Evolutionary conservation across 768 basidiomycete genomes (phyloP), one percentile per base, ranked within the genome.

Genomic region (Boletus edulis): DNA sequence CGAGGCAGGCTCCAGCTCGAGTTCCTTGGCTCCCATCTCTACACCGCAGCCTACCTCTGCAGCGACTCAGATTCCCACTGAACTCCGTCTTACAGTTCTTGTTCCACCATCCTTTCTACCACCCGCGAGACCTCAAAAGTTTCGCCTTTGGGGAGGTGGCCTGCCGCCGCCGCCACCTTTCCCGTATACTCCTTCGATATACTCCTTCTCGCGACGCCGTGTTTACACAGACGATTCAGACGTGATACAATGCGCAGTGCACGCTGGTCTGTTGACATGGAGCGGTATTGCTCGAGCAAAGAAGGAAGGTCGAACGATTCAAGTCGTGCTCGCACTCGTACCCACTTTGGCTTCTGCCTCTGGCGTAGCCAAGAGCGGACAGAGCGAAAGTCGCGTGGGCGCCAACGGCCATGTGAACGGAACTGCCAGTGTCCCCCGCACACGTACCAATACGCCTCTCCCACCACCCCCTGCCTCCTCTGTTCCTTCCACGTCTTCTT

Each of bases 191-290:
- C 62, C 69, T 0, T 62, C 62, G 3, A 55, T 61, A 37, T 61
- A 62, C 54, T 67, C 64, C 4, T 60, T 62, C 31, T 70, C 76
- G 29, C 71, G 71, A 34, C 73, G 82, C n/a, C 73, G 84, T 45
- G 77, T 89, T 35, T 90, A 90, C 71, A 90, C 88, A 0, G 87
- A 90, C 69, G 88, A 90, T 69, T 88, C 86, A 10, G 85, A 89
- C 61, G 63, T 89, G 48, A 82, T 87, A 63, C 64, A 85, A 39
- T 86, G 85, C 52, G 86, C 85, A 2, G 69, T 90, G 44, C 88
- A 90, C 60, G 76, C 86, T 0, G 88, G 88, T 8, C 65, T 73
- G 46, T 64, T 78, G 34, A 70, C 72, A 15, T 80, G 78, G 78
- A 75, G 71, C 49, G 69, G 63, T n/a, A 66, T 77, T 38, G 49